Conservation (phyloP, 1,284 basidiomycete genomes). For the Papiliotrema terrestris region DNA sequence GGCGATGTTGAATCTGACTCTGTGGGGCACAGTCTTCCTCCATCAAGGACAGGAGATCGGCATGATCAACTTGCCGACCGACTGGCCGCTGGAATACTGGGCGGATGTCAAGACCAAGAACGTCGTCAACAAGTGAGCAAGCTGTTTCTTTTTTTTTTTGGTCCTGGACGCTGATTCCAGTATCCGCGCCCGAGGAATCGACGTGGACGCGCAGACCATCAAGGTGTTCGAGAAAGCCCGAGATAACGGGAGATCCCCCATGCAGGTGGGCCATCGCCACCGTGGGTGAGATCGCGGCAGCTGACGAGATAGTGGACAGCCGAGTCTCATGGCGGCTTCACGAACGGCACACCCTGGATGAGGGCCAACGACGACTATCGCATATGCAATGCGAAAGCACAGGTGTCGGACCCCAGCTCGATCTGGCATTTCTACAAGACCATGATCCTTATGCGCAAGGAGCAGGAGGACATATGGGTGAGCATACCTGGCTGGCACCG, state of each 20-base stretch:
- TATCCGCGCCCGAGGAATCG: slow-evolving; percentile 1
- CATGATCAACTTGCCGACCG: slow-evolving; percentile 62
- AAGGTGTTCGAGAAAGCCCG: background rate
- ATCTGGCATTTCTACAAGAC: slow-evolving; percentile 62
- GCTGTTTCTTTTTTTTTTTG: background rate
- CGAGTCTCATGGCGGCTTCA: slow-evolving; percentile 61
- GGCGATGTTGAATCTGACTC: slow-evolving; percentile 59
- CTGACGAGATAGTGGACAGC: slow-evolving; percentile 57
- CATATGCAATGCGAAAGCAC: slow-evolving; percentile 60
- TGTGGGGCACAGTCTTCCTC: slow-evolving; percentile 65
- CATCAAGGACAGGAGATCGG: slow-evolving; percentile 70
- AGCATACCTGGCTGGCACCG: too few relatives aligned
- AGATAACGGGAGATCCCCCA: background rate
- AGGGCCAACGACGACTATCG: slow-evolving; percentile 65
- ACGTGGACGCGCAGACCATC: background rate
- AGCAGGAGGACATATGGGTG: slow-evolving; percentile 34
- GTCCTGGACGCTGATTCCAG: background rate
- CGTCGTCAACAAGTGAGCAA: slow-evolving; percentile 1
- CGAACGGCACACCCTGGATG: slow-evolving; percentile 65
- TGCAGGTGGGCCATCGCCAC: slow-evolving; percentile 1
- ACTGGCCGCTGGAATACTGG: slow-evolving; percentile 69
- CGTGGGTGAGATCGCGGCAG: slow-evolving; percentile 8
- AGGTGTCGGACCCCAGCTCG: slow-evolving; percentile 54
- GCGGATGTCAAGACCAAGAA: slow-evolving; percentile 51
- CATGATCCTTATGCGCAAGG: slow-evolving; percentile 57